Conservation (phyloP, 164 flowering plant species). For the Tetracentron sinense region DNA sequence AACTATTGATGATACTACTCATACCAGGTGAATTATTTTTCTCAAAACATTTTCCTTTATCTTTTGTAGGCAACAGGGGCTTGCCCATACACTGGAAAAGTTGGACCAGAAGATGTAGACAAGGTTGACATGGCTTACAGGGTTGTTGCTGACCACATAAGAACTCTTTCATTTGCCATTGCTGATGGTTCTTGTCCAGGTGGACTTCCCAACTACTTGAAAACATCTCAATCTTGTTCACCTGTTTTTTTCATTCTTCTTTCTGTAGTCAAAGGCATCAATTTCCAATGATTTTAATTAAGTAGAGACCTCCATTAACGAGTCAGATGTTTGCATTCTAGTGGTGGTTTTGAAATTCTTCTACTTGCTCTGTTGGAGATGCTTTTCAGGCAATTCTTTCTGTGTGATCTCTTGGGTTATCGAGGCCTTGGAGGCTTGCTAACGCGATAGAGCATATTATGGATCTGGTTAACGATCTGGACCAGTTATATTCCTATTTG, state of each 20-base stretch:
- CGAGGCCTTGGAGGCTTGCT: not conserved
- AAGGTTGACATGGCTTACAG: constrained; percentile 96
- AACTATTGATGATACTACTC: not conserved
- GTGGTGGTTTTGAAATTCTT: not conserved
- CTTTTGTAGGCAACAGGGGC: constrained; percentile 73
- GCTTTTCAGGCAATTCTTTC: not conserved
- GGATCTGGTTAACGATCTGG: no score
- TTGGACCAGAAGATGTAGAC: constrained; percentile 86
- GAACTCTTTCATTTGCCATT: constrained; percentile 99
- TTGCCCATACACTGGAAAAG: constrained; percentile 74
- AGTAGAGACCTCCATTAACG: not conserved
- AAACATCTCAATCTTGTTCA: constrained; percentile 3
- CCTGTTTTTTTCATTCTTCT: not conserved
- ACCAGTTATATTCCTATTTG: no score
- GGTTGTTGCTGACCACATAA: constrained; percentile 96
- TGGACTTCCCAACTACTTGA: constrained; percentile 15
- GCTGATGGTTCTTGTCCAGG: constrained; percentile 99
- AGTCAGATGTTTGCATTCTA: not conserved
- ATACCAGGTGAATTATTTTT: not conserved
- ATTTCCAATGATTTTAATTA: not conserved
- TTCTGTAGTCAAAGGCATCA: not conserved
- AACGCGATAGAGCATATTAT: no score
- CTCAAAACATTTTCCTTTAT: not conserved
- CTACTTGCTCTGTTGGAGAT: not conserved
- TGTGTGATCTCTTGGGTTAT: not conserved